phyloP scores from a whole-genome alignment of 2,329 filamentous ascomycete genomes.

The Fusarium nodosum region DNA sequence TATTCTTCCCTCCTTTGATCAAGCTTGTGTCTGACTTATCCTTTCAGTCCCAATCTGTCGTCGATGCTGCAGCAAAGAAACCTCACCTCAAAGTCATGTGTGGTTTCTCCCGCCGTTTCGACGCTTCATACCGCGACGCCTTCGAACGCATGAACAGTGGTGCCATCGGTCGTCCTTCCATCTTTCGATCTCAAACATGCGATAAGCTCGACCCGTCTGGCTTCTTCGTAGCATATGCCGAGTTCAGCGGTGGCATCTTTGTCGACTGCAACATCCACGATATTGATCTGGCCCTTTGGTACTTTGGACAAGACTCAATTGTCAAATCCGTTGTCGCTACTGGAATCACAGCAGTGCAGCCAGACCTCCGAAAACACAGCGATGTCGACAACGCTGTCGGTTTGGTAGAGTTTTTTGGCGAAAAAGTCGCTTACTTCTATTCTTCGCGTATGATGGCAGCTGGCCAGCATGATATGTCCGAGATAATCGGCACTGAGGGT shows the following conservation, averaged over 20 bases:
- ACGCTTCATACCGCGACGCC: constrained; percentile 74
- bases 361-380: constrained; percentile 52
- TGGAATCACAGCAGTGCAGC: constrained; percentile 53
- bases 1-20: not conserved
- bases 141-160: constrained; percentile 65
- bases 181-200: constrained; percentile 76
- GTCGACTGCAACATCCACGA: constrained; percentile 80
- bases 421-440: constrained; percentile 75
- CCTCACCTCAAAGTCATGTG: constrained; percentile 74
- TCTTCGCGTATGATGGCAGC: constrained; percentile 77
- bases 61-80: constrained; percentile 67
- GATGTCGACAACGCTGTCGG: constrained; percentile 59
- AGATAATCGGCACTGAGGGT: constrained; percentile 76
- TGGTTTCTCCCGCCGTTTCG: constrained; percentile 64
- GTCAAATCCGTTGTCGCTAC: constrained; percentile 52
- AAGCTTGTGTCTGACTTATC: not conserved
- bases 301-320: constrained; percentile 52
- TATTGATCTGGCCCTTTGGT: constrained; percentile 61
- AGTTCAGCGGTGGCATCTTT: constrained; percentile 76
- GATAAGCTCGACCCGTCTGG: constrained; percentile 75
- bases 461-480: constrained; percentile 76
- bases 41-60: constrained; percentile 68
- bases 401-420: constrained; percentile 75
- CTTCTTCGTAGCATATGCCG: constrained; percentile 77
- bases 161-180: constrained; percentile 69